phyloP scores from a whole-genome alignment of 2,329 filamentous ascomycete genomes.

The Elsinoe perseae region DNA sequence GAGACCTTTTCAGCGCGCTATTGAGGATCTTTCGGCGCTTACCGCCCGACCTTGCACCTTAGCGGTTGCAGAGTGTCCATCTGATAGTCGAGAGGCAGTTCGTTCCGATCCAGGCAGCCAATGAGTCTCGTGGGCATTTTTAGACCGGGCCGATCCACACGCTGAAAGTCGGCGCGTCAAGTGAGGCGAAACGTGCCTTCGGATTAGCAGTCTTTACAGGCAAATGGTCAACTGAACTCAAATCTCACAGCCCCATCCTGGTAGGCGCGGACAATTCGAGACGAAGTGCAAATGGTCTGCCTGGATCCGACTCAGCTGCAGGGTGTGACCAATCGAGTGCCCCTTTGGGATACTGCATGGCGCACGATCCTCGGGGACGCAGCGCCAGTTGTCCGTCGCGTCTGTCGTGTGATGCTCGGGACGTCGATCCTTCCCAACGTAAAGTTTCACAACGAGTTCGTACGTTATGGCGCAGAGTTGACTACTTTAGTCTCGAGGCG shows the following conservation, averaged over 20 bases:
- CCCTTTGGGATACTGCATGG: not conserved
- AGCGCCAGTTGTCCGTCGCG: not conserved
- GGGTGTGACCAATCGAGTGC: not conserved
- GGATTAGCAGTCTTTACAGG: not conserved
- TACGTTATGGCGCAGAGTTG: too few species aligned
- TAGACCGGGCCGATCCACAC: not conserved
- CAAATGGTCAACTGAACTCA: not conserved
- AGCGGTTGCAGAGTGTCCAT: not conserved
- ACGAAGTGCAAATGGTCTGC: not conserved
- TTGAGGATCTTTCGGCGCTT: slow-evolving; percentile 4
- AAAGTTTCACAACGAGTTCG: too few species aligned
- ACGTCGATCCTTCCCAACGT: not conserved
- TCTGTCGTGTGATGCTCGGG: not conserved
- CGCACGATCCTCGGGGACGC: not conserved
- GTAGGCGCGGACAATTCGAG: not conserved
- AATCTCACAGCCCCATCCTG: not conserved
- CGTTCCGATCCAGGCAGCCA: not conserved
- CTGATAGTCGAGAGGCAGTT: not conserved
- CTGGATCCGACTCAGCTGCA: not conserved
- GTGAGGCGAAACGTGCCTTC: not conserved
- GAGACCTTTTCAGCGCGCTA: not conserved
- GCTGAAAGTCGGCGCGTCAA: not conserved
- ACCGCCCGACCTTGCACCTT: not conserved
- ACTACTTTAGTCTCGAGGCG: too few species aligned
- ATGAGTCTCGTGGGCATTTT: not conserved